Evolutionary conservation across 768 basidiomycete species (phyloP).

Genomic region (Leucosporidium creatinivorum): DNA sequence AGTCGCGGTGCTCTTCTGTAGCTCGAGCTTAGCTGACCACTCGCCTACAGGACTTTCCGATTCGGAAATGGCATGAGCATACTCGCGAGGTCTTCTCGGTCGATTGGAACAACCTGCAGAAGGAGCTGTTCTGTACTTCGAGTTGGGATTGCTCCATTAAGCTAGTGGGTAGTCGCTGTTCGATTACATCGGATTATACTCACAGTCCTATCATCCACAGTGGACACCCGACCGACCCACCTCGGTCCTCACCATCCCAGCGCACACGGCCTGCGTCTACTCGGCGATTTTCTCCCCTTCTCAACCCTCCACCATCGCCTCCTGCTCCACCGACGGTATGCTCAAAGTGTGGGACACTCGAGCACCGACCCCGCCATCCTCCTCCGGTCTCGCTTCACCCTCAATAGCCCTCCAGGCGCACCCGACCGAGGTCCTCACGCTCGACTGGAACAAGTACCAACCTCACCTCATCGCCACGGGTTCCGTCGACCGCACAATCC

Average conservation of each 20-base stretch:
- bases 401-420: slow-evolving; percentile 24
- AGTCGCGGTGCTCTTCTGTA: slow-evolving; percentile 22
- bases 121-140: slow-evolving; percentile 75
- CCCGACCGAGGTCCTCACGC: slow-evolving; percentile 58
- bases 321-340: slow-evolving; percentile 80
- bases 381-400: slow-evolving; percentile 12
- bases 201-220: slow-evolving; percentile 44
- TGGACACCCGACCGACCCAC: slow-evolving; percentile 77
- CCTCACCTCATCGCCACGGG: slow-evolving; percentile 68
- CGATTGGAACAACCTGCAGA: slow-evolving; percentile 91
- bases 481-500: slow-evolving; percentile 67
- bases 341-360: slow-evolving; percentile 67
- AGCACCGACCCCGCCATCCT: slow-evolving; percentile 19
- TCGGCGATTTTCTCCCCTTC: slow-evolving; percentile 89
- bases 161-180: slow-evolving; percentile 54
- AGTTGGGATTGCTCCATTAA: slow-evolving; percentile 91
- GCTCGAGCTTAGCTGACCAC: not conserved
- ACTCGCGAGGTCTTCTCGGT: slow-evolving; percentile 84
- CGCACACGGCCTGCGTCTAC: slow-evolving; percentile 79
- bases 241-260: slow-evolving; percentile 72
- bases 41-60: slow-evolving; percentile 64
- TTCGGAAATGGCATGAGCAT: slow-evolving; percentile 91
- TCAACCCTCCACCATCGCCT: slow-evolving; percentile 68
- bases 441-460: slow-evolving; percentile 92
- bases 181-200: not conserved